Percentiles rank a stretch among this genome's conserved stretches.
Evolutionary conservation across 257 asterid genomes (phyloP).

Genomic region (Solanum tarijense): DNA sequence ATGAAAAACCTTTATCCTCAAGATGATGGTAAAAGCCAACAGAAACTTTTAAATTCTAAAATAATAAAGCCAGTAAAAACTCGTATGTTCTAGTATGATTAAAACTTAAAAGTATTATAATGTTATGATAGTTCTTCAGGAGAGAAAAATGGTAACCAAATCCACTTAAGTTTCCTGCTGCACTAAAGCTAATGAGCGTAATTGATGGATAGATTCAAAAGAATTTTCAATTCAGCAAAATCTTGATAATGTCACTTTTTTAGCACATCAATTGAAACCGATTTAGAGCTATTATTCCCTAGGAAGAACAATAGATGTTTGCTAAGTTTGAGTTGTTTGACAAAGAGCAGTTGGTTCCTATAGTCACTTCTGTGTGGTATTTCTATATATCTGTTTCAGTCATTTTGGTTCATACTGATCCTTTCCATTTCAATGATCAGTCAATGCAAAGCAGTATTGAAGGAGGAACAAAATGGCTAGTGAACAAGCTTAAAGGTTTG

Average conservation of each 20-base stretch:
- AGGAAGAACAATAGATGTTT: background rate
- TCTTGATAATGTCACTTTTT: background rate
- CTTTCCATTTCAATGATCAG: slow-evolving; percentile 13
- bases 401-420: background rate
- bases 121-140: background rate
- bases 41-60: background rate
- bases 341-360: background rate
- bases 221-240: background rate
- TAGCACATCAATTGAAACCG: background rate
- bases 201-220: background rate
- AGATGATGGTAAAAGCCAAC: background rate
- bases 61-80: background rate
- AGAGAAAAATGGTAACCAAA: background rate
- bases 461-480: slow-evolving; percentile 79
- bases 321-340: background rate
- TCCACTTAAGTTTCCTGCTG: background rate
- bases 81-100: background rate
- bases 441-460: slow-evolving; percentile 59
- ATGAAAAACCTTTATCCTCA: background rate
- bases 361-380: background rate
- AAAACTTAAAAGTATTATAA: background rate
- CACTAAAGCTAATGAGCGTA: background rate
- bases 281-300: background rate
- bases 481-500: slow-evolving; percentile 77
- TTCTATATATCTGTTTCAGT: background rate